Percentiles rank a stretch among this genome's conserved stretches.
Conservation (phyloP, 495 filamentous ascomycete genomes). For the Lophiostoma macrostomum region DNA sequence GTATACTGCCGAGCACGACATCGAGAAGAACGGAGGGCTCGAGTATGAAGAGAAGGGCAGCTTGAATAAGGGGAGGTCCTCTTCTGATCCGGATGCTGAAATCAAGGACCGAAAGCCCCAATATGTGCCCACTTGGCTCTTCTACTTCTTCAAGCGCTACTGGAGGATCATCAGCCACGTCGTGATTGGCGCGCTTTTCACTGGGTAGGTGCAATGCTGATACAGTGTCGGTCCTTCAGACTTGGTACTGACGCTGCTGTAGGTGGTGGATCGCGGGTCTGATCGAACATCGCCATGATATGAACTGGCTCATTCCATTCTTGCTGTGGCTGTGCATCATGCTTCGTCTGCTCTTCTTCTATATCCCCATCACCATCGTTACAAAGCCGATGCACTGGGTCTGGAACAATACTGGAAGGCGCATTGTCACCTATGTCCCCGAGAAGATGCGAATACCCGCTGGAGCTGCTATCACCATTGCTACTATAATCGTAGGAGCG, state of each 20-base stretch:
- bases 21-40: constrained; percentile 31
- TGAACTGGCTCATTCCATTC: constrained; percentile 82
- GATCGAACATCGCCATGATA: constrained; percentile 66
- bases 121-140: no score
- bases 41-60: constrained; percentile 43
- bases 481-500: constrained; percentile 69
- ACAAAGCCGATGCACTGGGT: constrained; percentile 61
- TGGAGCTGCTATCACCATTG: constrained; percentile 59
- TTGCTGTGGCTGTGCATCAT: constrained; percentile 74
- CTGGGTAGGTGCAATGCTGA: constrained; percentile 50
- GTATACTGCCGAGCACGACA: constrained; percentile 18
- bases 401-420: constrained; percentile 62
- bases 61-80: constrained; percentile 28
- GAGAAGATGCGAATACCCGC: constrained; percentile 57
- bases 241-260: constrained; percentile 3
- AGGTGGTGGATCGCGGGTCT: constrained; percentile 90
- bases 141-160: constrained; percentile 43
- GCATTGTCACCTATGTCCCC: constrained; percentile 55
- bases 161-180: constrained; percentile 49
- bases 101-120: constrained; percentile 38
- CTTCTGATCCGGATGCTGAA: constrained; percentile 24
- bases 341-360: constrained; percentile 69
- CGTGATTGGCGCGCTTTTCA: constrained; percentile 56
- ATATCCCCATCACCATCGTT: constrained; percentile 64
- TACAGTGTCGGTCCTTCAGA: neutral